Base-by-base conservation (phyloP, 1,139 yeast genomes). In the Geotrichum aggregatum region DNA sequence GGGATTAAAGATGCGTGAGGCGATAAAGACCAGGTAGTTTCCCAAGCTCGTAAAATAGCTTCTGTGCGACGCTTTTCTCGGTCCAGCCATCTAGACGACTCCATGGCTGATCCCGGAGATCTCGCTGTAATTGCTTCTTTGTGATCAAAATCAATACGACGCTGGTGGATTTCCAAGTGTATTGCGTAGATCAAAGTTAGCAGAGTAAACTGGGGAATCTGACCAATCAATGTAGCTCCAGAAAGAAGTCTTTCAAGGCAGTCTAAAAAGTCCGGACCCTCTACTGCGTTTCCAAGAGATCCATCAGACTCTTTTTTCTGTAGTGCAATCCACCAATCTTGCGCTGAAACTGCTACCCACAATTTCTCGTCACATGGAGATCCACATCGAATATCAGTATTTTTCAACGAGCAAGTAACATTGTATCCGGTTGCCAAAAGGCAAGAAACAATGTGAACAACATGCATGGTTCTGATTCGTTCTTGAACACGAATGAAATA, bases 401-500 rank as follows among this genome's bases (percentile, higher is more conserved):
- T 77, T 52, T 76, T 76, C 58, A 81, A 65, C 58, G 80, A 70
- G 61, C 83, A 77, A 10, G 79, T 78, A 13, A 80, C 71, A n/a
- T 84, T 91, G 58, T 82, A 78, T 56, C 84, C 74, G 2, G 87
- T 77, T 0, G 89, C 80, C 63, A 87, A 77, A 57, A 87, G 70
- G 34, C 84, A 83, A 52, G 88, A 83, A 18, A 89, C 74, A 63
- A 85, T 75, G 61, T 87, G 82, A 49, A 89, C 80, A 2, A 84
- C 84, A 62, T 87, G 94, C 62, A 91, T 78, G 0, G 96, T 87
- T 63, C 97, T 77, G 52, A 89, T 87, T 61, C 96, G 76, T 39
- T 92, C 82, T 69, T 91, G 97, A 0, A 89, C 86, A 64, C 78
- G 72, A 36, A 88, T 75, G 63, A 89, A 91, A 66, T 87, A 87